Evolutionary conservation across 2,329 filamentous ascomycete genomes (phyloP).

Genomic region (Stemphylium lycopersici): DNA sequence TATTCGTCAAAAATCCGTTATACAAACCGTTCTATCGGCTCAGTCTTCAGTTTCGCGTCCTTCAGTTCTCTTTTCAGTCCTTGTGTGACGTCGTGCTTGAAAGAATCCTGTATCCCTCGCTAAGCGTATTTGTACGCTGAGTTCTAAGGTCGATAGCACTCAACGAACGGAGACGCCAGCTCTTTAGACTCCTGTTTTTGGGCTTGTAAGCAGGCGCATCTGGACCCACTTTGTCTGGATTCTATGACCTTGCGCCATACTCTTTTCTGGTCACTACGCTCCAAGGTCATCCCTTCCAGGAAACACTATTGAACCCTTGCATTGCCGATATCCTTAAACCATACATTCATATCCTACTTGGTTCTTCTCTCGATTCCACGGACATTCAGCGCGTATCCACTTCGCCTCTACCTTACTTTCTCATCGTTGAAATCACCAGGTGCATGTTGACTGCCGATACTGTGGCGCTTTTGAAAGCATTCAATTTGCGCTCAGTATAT

Average conservation of each 20-base stretch:
- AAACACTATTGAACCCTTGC: not conserved
- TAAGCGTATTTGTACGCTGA: conserved; percentile 3
- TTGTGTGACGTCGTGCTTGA: conserved; percentile 4
- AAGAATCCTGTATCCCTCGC: conserved; percentile 3
- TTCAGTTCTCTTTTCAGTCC: not conserved
- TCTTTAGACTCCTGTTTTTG: not conserved
- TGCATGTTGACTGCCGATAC: not conserved
- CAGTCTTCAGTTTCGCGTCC: not conserved
- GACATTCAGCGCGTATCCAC: not conserved
- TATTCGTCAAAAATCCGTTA: not conserved
- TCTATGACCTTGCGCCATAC: not conserved
- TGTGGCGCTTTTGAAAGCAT: not conserved
- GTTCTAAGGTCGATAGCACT: not conserved
- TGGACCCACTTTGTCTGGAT: not conserved
- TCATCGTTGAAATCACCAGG: not conserved
- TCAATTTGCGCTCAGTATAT: not conserved
- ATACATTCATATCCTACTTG: not conserved
- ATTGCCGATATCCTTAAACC: not conserved
- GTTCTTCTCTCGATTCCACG: not conserved
- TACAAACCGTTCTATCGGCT: not conserved
- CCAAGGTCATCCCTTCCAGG: not conserved
- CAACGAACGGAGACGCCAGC: not conserved
- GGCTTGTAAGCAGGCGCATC: not conserved
- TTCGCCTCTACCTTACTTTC: not conserved
- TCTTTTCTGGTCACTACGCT: not conserved